A percentile compares a stretch with the other conserved stretches of the same genome.
Conservation (phyloP, 331 rosid species). For the Dryas integrifolia region DNA sequence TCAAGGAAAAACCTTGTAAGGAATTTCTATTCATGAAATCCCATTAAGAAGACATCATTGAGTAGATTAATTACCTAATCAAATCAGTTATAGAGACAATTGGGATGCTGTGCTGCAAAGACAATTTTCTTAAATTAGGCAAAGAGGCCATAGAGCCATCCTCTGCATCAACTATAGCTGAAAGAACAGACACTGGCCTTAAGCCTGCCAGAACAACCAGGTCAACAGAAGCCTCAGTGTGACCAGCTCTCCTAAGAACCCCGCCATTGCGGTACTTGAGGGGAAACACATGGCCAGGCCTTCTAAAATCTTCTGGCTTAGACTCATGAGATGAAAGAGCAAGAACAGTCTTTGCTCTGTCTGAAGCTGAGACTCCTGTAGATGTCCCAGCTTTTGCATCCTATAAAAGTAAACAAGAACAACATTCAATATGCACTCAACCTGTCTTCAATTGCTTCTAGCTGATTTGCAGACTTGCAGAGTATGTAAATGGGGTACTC, state of each 20-base stretch:
- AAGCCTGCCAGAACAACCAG: constrained; percentile 68
- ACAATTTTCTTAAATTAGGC: constrained; percentile 49
- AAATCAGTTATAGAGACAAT: constrained; percentile 80
- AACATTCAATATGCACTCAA: background rate
- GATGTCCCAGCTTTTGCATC: constrained; percentile 69
- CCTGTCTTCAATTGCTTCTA: background rate
- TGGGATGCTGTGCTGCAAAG: constrained; percentile 49
- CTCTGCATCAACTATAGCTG: constrained; percentile 53
- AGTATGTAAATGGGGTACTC: background rate
- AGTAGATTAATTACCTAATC: constrained; percentile 48
- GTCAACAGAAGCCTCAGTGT: constrained; percentile 86
- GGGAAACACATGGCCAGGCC: constrained; percentile 89
- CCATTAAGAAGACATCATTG: no score
- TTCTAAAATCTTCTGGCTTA: constrained; percentile 56
- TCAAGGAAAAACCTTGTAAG: no score
- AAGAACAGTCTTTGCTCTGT: constrained; percentile 73
- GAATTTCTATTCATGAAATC: background rate
- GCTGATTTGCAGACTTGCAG: background rate
- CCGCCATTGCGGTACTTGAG: constrained; percentile 73
- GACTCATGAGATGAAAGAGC: constrained; percentile 58
- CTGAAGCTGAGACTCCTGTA: constrained; percentile 74
- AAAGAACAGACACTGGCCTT: constrained; percentile 63
- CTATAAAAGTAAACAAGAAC: constrained; percentile 33
- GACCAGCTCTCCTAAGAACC: constrained; percentile 83
- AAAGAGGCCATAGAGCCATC: constrained; percentile 74